Evolutionary conservation across 1,284 basidiomycete genomes (phyloP), one percentile per base, ranked within the genome.

Genomic region (Trametes pubescens): DNA sequence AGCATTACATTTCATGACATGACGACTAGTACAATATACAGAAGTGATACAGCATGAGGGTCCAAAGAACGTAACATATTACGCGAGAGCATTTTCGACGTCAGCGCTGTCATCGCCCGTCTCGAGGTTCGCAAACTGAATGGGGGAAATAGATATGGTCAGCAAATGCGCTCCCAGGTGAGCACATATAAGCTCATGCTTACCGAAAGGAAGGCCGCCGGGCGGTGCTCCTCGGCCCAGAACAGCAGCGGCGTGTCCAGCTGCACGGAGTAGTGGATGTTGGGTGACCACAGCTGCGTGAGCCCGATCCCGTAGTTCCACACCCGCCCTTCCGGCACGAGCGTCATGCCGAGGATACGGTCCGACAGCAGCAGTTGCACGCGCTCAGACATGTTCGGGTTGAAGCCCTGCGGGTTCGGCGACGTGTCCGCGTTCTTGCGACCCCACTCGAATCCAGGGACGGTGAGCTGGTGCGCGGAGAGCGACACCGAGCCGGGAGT

Each of bases 401-500:
- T 98, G 84, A 97, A 99, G 48, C 96, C 95, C 5, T 88, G 82
- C 71, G 94, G 92, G 71, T 94, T 94, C 52, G 90, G 85, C n/a
- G 92, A 92, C 49, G 86, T 92, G 74, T 95, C 95, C 68, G 84
- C 78, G 72, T 96, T 96, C 82, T 99, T 99, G 69, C 98, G 84
- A 48, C 97, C 97, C 97, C 97, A 99, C 76, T 99, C 98, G 77
- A 99, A 99, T 18, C 98, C 98, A 57, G 91, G 85, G 4, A 96
- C 90, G 10, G 91, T 92, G 57, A 99, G 80, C 43, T 89, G 93
- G 80, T 99, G 96, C 0, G 97, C 93, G 47, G 96, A 96, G 46
- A 99, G 81, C 32, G 95, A 98, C 40, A 99, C 94, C 2, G 96
- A 98, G 65, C 98, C 98, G 4, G 98, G 98, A 2, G 98, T 99